Conservation (phyloP, 805 yeast genomes). For the Barnettozyma sp. region DNA sequence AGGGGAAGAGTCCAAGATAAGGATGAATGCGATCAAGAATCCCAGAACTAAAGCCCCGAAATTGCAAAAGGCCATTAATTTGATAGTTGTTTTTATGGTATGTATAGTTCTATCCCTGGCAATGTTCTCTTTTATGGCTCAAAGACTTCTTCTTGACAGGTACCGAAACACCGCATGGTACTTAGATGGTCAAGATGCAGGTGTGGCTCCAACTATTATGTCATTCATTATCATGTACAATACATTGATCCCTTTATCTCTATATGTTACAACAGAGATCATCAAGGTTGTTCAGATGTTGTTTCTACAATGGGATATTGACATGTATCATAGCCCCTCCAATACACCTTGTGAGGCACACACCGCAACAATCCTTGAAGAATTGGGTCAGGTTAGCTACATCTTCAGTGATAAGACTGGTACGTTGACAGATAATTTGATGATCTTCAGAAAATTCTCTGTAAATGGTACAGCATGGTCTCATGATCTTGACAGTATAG, state of each 20-base stretch:
- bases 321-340: slow-evolving; percentile 81
- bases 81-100: slow-evolving; percentile 85
- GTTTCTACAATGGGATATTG: slow-evolving; percentile 82
- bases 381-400: slow-evolving; percentile 93
- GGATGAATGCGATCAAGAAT: slow-evolving; percentile 89
- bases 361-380: slow-evolving; percentile 93
- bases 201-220: slow-evolving; percentile 85
- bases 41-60: slow-evolving; percentile 93
- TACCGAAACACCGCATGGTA: slow-evolving; percentile 60
- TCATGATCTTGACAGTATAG: slow-evolving; percentile 53
- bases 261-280: slow-evolving; percentile 94
- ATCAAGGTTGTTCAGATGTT: slow-evolving; percentile 83
- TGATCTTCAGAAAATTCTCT: slow-evolving; percentile 86
- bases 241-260: slow-evolving; percentile 88
- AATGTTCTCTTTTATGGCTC: slow-evolving; percentile 76
- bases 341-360: slow-evolving; percentile 92
- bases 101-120: slow-evolving; percentile 67
- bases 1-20: slow-evolving; percentile 92
- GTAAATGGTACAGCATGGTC: slow-evolving; percentile 87
- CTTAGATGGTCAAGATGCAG: slow-evolving; percentile 62
- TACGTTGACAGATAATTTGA: slow-evolving; percentile 87
- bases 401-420: slow-evolving; percentile 97
- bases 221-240: slow-evolving; percentile 96
- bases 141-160: slow-evolving; percentile 43
- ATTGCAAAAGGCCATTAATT: slow-evolving; percentile 73